Evolutionary conservation across 202 grass and related monocot genomes (phyloP).

Genomic region (Panicum virgatum): DNA sequence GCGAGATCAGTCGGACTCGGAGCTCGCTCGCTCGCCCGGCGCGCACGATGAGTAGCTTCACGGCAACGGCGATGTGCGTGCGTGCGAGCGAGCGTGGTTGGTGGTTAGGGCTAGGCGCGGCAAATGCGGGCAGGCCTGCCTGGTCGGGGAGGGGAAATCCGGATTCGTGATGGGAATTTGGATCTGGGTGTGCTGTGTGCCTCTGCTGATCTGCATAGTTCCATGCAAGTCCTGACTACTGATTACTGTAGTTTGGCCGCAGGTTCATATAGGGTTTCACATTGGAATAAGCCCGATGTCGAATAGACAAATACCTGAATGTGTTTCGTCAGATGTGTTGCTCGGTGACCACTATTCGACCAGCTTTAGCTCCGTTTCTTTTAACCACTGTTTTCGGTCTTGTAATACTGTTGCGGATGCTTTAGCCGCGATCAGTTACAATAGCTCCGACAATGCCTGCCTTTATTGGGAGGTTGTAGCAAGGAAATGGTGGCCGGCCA

Average conservation of each 20-base stretch:
- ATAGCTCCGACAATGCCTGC: too few relatives aligned
- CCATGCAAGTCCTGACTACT: neutral
- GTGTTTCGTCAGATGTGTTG: neutral
- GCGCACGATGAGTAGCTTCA: constrained; percentile 32
- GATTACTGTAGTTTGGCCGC: neutral
- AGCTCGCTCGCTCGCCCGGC: neutral
- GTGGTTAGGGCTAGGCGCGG: neutral
- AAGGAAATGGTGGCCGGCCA: too few relatives aligned
- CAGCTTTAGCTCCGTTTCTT: too few relatives aligned
- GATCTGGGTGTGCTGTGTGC: neutral
- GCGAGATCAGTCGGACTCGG: neutral
- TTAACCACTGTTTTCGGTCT: too few relatives aligned
- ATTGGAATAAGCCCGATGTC: neutral
- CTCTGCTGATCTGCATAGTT: neutral
- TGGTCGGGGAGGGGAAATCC: neutral
- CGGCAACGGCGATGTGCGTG: constrained; percentile 28
- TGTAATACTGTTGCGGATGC: too few relatives aligned
- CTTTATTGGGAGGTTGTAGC: too few relatives aligned
- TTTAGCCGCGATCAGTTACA: too few relatives aligned
- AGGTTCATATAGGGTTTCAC: neutral
- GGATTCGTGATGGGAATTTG: neutral
- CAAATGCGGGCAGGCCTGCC: neutral
- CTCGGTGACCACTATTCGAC: neutral
- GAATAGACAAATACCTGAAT: neutral
- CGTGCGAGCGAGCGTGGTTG: neutral